Base-by-base conservation (phyloP, 2,329 filamentous ascomycete genomes). In the Aspergillus brunneoviolaceus region DNA sequence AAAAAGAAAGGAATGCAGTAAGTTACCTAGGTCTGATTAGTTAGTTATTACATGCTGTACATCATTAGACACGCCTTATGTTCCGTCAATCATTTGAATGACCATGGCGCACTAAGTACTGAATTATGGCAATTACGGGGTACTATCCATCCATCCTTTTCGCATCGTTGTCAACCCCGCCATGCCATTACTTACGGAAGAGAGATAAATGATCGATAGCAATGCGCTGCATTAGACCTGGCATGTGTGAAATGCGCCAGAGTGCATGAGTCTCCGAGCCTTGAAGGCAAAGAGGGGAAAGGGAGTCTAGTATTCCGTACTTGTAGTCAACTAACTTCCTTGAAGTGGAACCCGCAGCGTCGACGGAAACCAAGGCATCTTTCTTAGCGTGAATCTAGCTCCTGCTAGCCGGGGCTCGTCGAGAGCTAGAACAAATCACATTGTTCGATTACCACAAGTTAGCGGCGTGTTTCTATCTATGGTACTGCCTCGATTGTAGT, bases 391-490 rank as follows among this genome's bases (percentile, higher is more conserved):
- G 16, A 45, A 45, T 45, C 39, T 45, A 45, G 16, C 39, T 45
- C 39, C 39, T 45, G 39, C 16, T 16, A 45, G 39, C 5, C 27
- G 27, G 7, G 27, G 27, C 7, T 6, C 3, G 39, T 19, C 39
- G 14, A 35, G 27, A n/a, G 11, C 29, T 55, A 49, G 53, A 47
- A 55, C 53, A 47, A 55, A 55, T 55, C 53, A 49, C 29, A 55
- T 55, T 55, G 53, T 55, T 31, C 53, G 45, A 55, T 55, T 55
- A 45, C 47, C 47, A 55, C 39, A 19, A 31, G 52, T 35, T 35
- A 35, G 33, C 16, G 39, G 39, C 39, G 33, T 48, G 53, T 55
- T 55, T 33, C 53, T 49, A 55, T 55, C 53, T 55, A 55, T 55
- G 53, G 53, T 55, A 55, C 53, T 16, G 42, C 27, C 16, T 33